Conservation (phyloP, 139 green algal species). For the Tetradesmus lagerheimii region DNA sequence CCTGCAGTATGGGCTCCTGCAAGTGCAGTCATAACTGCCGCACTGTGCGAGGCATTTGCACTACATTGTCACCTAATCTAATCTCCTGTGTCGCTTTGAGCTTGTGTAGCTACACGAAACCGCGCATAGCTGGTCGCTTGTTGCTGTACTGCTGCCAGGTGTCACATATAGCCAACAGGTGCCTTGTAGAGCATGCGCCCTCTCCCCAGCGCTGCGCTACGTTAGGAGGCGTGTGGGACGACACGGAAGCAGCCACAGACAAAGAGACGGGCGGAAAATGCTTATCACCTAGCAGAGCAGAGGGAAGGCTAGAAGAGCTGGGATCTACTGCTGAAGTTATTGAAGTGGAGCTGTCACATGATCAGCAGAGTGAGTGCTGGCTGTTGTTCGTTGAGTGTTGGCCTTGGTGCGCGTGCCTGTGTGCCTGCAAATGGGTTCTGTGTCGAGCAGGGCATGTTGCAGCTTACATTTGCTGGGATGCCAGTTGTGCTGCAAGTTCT, state of each 20-base stretch:
- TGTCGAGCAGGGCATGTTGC: no score
- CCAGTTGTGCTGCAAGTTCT: background rate
- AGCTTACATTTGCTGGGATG: no score
- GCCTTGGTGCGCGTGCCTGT: no score
- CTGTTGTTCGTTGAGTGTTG: background rate
- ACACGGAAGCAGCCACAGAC: slow-evolving; percentile 55
- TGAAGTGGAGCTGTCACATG: slow-evolving; percentile 39
- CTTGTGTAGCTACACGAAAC: no score
- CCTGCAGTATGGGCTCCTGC: no score
- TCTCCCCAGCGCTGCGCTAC: slow-evolving; percentile 76
- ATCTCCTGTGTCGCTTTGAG: background rate
- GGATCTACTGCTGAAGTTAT: slow-evolving; percentile 54
- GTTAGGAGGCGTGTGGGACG: slow-evolving; percentile 77
- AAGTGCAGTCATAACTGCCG: no score
- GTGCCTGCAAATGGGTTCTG: no score
- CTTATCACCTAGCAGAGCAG: slow-evolving; percentile 47
- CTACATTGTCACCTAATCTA: background rate
- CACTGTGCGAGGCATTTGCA: no score
- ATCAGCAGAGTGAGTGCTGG: slow-evolving; percentile 14
- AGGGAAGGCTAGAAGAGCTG: slow-evolving; percentile 23
- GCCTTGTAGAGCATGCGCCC: slow-evolving; percentile 80
- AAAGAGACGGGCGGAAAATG: slow-evolving; percentile 60
- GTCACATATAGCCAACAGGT: slow-evolving; percentile 60
- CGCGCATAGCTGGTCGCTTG: no score
- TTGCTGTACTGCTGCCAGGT: slow-evolving; percentile 45